Evolutionary conservation across 495 filamentous ascomycete genomes (phyloP).

Genomic region (Collariella sp.): DNA sequence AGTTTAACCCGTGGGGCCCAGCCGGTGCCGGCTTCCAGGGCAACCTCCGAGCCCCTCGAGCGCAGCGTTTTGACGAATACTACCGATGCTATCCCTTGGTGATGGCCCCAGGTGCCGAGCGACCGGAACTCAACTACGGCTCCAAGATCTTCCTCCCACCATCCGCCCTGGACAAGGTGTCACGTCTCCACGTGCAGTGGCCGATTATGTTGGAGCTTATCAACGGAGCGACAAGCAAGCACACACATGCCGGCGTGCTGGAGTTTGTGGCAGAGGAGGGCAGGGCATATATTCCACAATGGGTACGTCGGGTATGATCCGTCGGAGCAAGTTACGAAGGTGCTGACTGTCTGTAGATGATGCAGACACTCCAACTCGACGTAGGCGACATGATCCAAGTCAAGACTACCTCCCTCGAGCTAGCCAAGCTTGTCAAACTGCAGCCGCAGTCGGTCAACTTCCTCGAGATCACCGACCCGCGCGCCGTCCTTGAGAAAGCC

Average conservation of each 20-base stretch:
- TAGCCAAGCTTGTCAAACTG: constrained; percentile 86
- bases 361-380: constrained; percentile 82
- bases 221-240: constrained; percentile 69
- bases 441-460: constrained; percentile 88
- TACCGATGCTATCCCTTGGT: constrained; percentile 90
- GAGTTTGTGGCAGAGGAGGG: constrained; percentile 98
- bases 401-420: constrained; percentile 83
- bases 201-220: constrained; percentile 93
- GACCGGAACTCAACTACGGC: constrained; percentile 86
- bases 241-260: constrained; percentile 86
- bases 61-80: constrained; percentile 85
- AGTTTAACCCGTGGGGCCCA: constrained; percentile 27
- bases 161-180: constrained; percentile 90
- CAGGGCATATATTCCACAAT: constrained; percentile 88
- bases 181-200: constrained; percentile 92
- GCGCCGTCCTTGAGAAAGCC: constrained; percentile 93
- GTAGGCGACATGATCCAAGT: constrained; percentile 90
- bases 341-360: constrained; percentile 53
- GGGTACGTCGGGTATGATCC: constrained; percentile 50
- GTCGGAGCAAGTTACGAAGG: not conserved
- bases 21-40: constrained; percentile 48
- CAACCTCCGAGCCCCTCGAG: constrained; percentile 17
- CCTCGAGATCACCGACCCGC: constrained; percentile 92
- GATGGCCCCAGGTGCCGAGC: constrained; percentile 89
- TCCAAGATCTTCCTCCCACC: constrained; percentile 96